Base-by-base conservation (phyloP, 192 early-diverging fungal species). In the Coemansia sp. region DNA sequence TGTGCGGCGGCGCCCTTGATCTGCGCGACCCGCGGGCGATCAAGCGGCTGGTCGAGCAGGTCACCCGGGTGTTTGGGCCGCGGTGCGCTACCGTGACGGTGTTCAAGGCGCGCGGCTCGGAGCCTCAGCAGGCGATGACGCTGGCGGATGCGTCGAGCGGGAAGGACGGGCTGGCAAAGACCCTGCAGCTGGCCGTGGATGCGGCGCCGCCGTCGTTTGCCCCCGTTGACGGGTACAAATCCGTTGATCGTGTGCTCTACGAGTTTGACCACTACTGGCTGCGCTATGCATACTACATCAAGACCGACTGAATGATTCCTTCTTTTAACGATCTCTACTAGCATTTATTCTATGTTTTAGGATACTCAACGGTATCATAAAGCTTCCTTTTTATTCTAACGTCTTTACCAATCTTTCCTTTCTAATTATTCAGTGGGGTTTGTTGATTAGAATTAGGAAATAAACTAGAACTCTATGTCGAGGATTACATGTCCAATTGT, bases 11-110 rank as follows among this genome's bases (percentile, higher is more conserved):
- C 8, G 51, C 40, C 5, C 55, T 60, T 19, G 61, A 75, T 35
- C 50, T 75, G 25, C 46, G 28, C 79, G 79, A 48, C 73, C 83
- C 50, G 1, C 40, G 15, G 10, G 71, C 80, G 1, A 83, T 87
- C 66, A 80, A 89, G 58, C 74, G 71, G 27, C 68, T 94, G 20
- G 82, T 93, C 26, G 65, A 78, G 35, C 78, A 88, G 48, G 92
- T 97, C 14, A 82, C 92, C 21, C 61, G 78, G 30, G 80, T 91
- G 26, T 99, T 99, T 83, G 79, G 87, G 11, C 90, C 92, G 8
- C 81, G 82, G 12, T 80, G 68, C 27, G 89, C 91, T 52, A 88
- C 86, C 20, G 83, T 90, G 10, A 89, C 93, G 1, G 74, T 90
- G 50, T 93, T 94, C 53, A 85, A 84, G 21, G 80, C 80, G 11